Base-by-base conservation (phyloP, 2,329 filamentous ascomycete genomes). In the Hortaea werneckii region DNA sequence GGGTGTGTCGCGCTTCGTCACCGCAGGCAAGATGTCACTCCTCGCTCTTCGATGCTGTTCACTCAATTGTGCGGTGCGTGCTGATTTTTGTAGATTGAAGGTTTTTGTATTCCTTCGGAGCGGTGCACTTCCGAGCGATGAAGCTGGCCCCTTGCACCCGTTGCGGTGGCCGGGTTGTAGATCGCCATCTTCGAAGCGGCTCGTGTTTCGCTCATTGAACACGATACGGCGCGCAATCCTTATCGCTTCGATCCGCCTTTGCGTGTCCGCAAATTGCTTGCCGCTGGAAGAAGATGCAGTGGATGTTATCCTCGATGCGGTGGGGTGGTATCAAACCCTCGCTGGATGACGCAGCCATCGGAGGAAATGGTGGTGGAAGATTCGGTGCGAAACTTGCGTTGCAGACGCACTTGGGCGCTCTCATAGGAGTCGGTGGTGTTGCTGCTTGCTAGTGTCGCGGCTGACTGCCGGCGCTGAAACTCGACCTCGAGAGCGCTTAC, bases 261-360 rank as follows among this genome's bases (percentile, higher is more conserved):
- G 42, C 30, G 5, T 20, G 20, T 20, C 20, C 20, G 20, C 20
- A 20, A 20, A 20, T 20, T 20, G 8, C 8, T 43, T 13, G 42
- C 32, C 26, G 26, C 20, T 42, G 29, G 47, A 37, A 40, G 12
- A n/a, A 13, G 29, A 27, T 46, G 34, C 37, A 20, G 12, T 2
- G 5, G 42, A 28, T 12, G 27, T 43, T 52, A 12, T 28, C 28
- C 27, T 30, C 10, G 13, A n/a, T 10, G 28, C 5, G 9, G 32
- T 13, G 7, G 35, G 28, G 49, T 48, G 13, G 51, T 39, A 12
- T 50, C 37, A 30, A 56, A 58, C 29, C 55, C 55, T 48, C 45
- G 44, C 30, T 45, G 49, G 42, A 58, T 45, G 12, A 54, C 43
- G 45, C 48, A 53, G 37, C 54, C 55, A 30, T 44, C 47, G 9